Percentiles rank a stretch among this genome's conserved stretches.
Conservation (phyloP, 768 basidiomycete species). For the Suillus alpinus region DNA sequence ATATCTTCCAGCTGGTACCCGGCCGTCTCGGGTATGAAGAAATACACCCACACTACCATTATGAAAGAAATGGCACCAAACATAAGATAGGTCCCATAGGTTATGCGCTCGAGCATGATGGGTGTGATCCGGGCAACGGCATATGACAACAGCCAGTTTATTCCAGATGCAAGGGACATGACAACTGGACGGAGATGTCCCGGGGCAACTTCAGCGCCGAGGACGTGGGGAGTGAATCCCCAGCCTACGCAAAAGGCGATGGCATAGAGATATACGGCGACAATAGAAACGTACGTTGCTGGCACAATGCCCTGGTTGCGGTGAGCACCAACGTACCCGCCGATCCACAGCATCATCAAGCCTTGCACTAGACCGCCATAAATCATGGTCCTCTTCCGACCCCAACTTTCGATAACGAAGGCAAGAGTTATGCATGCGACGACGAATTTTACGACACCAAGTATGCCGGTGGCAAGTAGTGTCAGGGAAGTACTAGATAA, state of each 20-base stretch:
- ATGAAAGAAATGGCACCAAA: slow-evolving; percentile 28
- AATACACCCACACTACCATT: slow-evolving; percentile 33
- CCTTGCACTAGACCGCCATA: slow-evolving; percentile 36
- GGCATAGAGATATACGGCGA: slow-evolving; percentile 35
- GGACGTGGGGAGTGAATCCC: slow-evolving; percentile 33
- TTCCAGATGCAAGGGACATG: slow-evolving; percentile 28
- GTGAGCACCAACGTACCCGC: slow-evolving; percentile 29
- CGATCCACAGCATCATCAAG: slow-evolving; percentile 37
- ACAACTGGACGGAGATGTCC: slow-evolving; percentile 33
- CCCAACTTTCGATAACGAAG: slow-evolving; percentile 37
- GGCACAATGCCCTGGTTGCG: slow-evolving; percentile 21
- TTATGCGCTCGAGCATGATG: slow-evolving; percentile 27
- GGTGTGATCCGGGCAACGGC: slow-evolving; percentile 37
- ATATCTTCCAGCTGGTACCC: slow-evolving; percentile 37
- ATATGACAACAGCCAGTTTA: slow-evolving; percentile 37
- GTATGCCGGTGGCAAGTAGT: slow-evolving; percentile 38
- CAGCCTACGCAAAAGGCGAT: slow-evolving; percentile 34
- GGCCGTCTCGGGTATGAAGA: slow-evolving; percentile 38
- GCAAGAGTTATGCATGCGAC: slow-evolving; percentile 28
- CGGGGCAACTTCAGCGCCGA: slow-evolving; percentile 33
- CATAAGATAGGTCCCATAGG: slow-evolving; percentile 29
- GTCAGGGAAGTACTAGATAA: slow-evolving; percentile 28
- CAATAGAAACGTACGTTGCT: slow-evolving; percentile 32
- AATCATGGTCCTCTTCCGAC: slow-evolving; percentile 35
- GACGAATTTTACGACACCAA: slow-evolving; percentile 39